phyloP scores from a whole-genome alignment of 495 filamentous ascomycete genomes.

The Penicillium lividum region DNA sequence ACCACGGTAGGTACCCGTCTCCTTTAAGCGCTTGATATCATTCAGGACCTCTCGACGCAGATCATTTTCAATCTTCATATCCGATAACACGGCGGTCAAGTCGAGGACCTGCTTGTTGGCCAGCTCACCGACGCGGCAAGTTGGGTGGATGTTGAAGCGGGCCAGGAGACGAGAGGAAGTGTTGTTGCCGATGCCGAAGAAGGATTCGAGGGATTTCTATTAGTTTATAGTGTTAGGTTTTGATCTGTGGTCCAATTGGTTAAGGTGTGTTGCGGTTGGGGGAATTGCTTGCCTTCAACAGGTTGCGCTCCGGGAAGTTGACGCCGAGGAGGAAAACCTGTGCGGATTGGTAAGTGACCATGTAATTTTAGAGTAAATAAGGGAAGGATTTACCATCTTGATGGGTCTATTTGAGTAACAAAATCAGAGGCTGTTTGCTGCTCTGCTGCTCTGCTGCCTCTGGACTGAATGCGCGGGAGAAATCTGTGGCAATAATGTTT shows the following conservation, averaged over 20 bases:
- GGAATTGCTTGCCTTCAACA: slow-evolving; percentile 67
- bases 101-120: slow-evolving; percentile 70
- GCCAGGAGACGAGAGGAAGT: slow-evolving; percentile 76
- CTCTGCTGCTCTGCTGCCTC: not conserved
- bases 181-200: slow-evolving; percentile 85
- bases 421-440: not conserved
- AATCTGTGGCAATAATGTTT: slow-evolving; percentile 38
- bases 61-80: slow-evolving; percentile 94
- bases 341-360: not conserved
- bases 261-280: slow-evolving; percentile 5
- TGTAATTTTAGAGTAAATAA: not conserved
- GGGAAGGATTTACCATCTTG: not conserved
- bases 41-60: slow-evolving; percentile 72
- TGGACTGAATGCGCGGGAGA: slow-evolving; percentile 24
- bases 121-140: slow-evolving; percentile 71
- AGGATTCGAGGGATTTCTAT: slow-evolving; percentile 80
- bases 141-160: slow-evolving; percentile 81
- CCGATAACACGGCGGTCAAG: slow-evolving; percentile 77
- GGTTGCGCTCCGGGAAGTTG: slow-evolving; percentile 78
- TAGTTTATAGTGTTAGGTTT: slow-evolving; percentile 16
- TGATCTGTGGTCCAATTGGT: slow-evolving; percentile 9
- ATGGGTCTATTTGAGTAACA: not conserved
- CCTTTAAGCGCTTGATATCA: slow-evolving; percentile 81
- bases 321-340: slow-evolving; percentile 82
- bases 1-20: slow-evolving; percentile 90